A percentile compares a stretch with the other conserved stretches of the same genome.
phyloP scores from a whole-genome alignment of 352 stramenopile genomes.

The Pythium aristosporum region DNA sequence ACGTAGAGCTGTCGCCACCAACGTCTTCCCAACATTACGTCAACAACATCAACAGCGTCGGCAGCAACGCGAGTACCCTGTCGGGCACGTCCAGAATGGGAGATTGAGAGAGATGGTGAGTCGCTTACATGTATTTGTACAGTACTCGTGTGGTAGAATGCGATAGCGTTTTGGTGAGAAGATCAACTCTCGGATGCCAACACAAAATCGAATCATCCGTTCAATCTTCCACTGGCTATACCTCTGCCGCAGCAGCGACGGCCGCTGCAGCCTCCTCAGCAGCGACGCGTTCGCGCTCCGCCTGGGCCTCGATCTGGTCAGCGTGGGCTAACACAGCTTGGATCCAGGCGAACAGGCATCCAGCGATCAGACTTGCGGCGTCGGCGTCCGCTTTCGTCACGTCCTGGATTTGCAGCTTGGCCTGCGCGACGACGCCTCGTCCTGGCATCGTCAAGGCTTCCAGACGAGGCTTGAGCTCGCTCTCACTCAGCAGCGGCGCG shows the following conservation, averaged over 20 bases:
- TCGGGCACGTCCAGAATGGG: slow-evolving; percentile 16
- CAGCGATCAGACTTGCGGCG: slow-evolving; percentile 39
- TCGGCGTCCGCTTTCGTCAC: slow-evolving; percentile 57
- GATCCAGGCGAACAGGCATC: slow-evolving; percentile 51
- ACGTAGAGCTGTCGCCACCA: neutral
- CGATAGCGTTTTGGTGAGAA: neutral
- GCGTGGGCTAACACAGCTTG: slow-evolving; percentile 50
- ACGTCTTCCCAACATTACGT: neutral
- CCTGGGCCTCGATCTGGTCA: slow-evolving; percentile 48
- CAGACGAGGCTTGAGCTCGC: slow-evolving; percentile 30
- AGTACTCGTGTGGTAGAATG: neutral
- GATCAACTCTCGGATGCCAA: neutral
- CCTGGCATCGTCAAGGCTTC: slow-evolving; percentile 31
- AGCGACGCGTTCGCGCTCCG: slow-evolving; percentile 36
- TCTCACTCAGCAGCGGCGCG: slow-evolving; percentile 42
- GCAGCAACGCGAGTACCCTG: slow-evolving; percentile 25
- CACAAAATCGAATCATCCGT: neutral
- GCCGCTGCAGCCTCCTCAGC: slow-evolving; percentile 33
- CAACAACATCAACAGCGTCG: slow-evolving; percentile 18
- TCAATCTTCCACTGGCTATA: neutral
- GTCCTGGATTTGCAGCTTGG: slow-evolving; percentile 47
- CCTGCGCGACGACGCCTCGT: slow-evolving; percentile 21
- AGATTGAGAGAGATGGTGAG: slow-evolving; percentile 2
- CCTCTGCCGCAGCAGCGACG: slow-evolving; percentile 22
- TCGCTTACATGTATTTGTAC: slow-evolving; percentile 12